Conservation (phyloP, 1,284 basidiomycete species). For the Macrocystidia cucumis region DNA sequence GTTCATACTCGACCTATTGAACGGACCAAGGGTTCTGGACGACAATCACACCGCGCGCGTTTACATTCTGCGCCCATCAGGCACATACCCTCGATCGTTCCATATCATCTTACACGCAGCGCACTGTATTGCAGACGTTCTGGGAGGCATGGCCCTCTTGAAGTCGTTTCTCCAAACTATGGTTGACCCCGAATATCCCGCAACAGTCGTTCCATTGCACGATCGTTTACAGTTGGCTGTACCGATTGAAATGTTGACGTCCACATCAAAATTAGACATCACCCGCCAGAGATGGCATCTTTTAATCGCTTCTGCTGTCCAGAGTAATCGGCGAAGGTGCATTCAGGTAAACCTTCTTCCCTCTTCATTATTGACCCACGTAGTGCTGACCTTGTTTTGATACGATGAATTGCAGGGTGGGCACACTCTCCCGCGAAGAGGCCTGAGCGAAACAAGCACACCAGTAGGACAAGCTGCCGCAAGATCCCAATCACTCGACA, state of each 20-base stretch:
- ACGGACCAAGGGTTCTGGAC: slow-evolving; percentile 26
- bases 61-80: slow-evolving; percentile 25
- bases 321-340: slow-evolving; percentile 21
- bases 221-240: slow-evolving; percentile 33
- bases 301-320: slow-evolving; percentile 35
- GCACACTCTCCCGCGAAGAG: slow-evolving; percentile 41
- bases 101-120: slow-evolving; percentile 36
- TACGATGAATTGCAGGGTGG: no score
- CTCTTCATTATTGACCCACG: no score
- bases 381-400: no score
- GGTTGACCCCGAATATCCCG: slow-evolving; percentile 13
- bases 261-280: slow-evolving; percentile 20
- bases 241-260: slow-evolving; percentile 28
- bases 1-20: slow-evolving; percentile 22
- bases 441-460: no score
- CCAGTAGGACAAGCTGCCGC: no score
- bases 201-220: slow-evolving; percentile 17
- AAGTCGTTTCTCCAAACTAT: slow-evolving; percentile 39
- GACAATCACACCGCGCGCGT: slow-evolving; percentile 29
- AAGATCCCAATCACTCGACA: slow-evolving; percentile 17
- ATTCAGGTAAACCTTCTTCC: slow-evolving; percentile 8
- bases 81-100: slow-evolving; percentile 19
- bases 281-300: slow-evolving; percentile 39
- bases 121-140: slow-evolving; percentile 43
- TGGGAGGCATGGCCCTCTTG: slow-evolving; percentile 31